Percentiles rank a stretch among this genome's conserved stretches.
Evolutionary conservation across 192 early-diverging fungal genomes (phyloP).

Genomic region (Coemansia asiatica): DNA sequence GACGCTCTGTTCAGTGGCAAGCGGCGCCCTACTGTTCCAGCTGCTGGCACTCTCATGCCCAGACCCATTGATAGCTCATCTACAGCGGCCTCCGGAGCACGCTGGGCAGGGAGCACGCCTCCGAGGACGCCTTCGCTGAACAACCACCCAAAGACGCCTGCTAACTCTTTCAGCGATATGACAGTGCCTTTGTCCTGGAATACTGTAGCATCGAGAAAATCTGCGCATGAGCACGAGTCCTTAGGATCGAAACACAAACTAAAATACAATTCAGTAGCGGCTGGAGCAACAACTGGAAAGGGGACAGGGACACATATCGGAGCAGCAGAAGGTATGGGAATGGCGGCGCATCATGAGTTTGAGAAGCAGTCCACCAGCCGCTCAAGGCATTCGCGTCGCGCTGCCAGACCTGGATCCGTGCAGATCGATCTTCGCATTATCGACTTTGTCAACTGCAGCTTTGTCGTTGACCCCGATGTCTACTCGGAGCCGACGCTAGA

Average conservation of each 20-base stretch:
- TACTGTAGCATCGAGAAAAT: background rate
- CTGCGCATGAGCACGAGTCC: no score
- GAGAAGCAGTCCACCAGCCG: background rate
- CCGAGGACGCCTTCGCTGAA: slow-evolving; percentile 11
- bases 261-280: no score
- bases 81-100: background rate
- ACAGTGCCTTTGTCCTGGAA: slow-evolving; percentile 4
- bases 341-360: no score
- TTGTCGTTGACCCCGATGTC: slow-evolving; percentile 57
- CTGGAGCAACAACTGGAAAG: no score
- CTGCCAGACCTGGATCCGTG: background rate
- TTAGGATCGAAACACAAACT: no score
- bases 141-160: slow-evolving; percentile 9
- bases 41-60: background rate
- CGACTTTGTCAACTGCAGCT: slow-evolving; percentile 93
- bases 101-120: slow-evolving; percentile 14
- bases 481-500: slow-evolving; percentile 42
- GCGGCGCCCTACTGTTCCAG: background rate
- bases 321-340: no score
- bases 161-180: slow-evolving; percentile 16
- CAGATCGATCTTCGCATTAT: slow-evolving; percentile 89
- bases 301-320: no score
- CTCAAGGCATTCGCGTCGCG: slow-evolving; percentile 8
- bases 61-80: background rate
- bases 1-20: no score